These are phyloP conservation scores for Candida ulmi DNA, from an alignment of 805 yeast species.

Conservation along the genomic window DNA sequence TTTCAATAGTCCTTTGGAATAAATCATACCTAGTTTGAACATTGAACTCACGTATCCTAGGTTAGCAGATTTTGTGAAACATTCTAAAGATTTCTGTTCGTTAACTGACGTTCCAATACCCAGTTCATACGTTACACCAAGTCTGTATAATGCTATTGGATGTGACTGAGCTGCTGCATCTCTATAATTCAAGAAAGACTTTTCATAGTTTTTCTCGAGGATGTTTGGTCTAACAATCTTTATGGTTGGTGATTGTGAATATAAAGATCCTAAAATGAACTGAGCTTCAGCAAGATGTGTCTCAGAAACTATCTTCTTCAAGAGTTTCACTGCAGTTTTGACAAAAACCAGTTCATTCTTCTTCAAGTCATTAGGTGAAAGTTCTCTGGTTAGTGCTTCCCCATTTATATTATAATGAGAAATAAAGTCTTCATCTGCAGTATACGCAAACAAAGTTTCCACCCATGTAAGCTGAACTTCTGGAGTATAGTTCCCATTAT, in stretches of 20 bases:
- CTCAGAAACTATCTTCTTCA: slow-evolving; percentile 47
- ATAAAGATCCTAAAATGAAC: slow-evolving; percentile 56
- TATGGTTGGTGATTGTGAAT: slow-evolving; percentile 45
- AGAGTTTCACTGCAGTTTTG: slow-evolving; percentile 51
- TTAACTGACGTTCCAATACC: slow-evolving; percentile 49
- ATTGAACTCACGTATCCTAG: slow-evolving; percentile 59
- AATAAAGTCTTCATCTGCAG: slow-evolving; percentile 37
- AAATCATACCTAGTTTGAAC: slow-evolving; percentile 68
- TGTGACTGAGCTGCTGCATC: slow-evolving; percentile 56
- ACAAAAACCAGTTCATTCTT: slow-evolving; percentile 52
- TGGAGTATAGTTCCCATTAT: slow-evolving; percentile 33
- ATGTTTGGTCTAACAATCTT: slow-evolving; percentile 40
- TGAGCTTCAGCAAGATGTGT: slow-evolving; percentile 52
- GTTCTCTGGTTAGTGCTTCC: slow-evolving; percentile 31
- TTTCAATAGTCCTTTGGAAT: slow-evolving; percentile 42
- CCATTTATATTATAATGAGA: slow-evolving; percentile 43
- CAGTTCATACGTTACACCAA: slow-evolving; percentile 67
- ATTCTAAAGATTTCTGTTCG: slow-evolving; percentile 41
- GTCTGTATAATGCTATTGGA: slow-evolving; percentile 58
- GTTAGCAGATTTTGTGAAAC: slow-evolving; percentile 57
- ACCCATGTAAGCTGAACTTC: slow-evolving; percentile 60
- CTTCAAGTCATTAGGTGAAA: slow-evolving; percentile 36
- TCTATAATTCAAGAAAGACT: slow-evolving; percentile 55
- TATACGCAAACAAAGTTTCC: slow-evolving; percentile 44
- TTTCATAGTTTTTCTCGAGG: slow-evolving; percentile 48